phyloP scores from a whole-genome alignment of 2,329 filamentous ascomycete species.

The Microdochium bolleyi region DNA sequence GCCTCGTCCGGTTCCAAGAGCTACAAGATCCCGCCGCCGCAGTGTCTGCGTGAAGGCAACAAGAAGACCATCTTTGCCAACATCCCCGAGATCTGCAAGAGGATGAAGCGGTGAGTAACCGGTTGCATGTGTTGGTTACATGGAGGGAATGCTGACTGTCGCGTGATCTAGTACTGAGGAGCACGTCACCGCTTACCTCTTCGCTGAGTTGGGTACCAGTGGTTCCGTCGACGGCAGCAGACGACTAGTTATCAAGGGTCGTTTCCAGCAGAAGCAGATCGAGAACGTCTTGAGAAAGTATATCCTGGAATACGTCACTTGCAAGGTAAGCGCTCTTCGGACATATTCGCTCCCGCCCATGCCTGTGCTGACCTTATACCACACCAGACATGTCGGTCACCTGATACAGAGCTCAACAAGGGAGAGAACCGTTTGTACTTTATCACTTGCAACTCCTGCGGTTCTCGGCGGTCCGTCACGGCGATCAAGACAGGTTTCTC shows the following conservation, averaged over 20 bases:
- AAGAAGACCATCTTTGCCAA: slow-evolving; percentile 99
- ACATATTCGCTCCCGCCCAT: slow-evolving; percentile 1
- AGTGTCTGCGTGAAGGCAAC: slow-evolving; percentile 99
- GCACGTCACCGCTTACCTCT: slow-evolving; percentile 26
- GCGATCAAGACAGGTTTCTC: slow-evolving; percentile 99
- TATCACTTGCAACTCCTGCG: slow-evolving; percentile 90
- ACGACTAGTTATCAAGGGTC: slow-evolving; percentile 95
- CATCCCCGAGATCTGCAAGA: slow-evolving; percentile 96
- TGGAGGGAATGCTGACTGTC: too few species aligned
- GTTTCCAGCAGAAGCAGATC: slow-evolving; percentile 99
- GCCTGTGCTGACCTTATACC: slow-evolving; percentile 46
- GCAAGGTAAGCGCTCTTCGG: slow-evolving; percentile 43
- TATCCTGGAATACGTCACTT: slow-evolving; percentile 36
- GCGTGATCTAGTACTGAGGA: not conserved
- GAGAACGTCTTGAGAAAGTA: slow-evolving; percentile 95
- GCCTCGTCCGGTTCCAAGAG: slow-evolving; percentile 81
- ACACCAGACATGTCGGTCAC: slow-evolving; percentile 98
- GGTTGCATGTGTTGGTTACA: too few species aligned
- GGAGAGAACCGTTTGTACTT: slow-evolving; percentile 99
- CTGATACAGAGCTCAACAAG: slow-evolving; percentile 94
- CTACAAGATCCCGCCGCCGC: slow-evolving; percentile 98
- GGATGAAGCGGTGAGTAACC: slow-evolving; percentile 71
- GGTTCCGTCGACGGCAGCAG: slow-evolving; percentile 90
- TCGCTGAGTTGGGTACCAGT: slow-evolving; percentile 95
- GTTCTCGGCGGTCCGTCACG: slow-evolving; percentile 78